A percentile compares a stretch with the other conserved stretches of the same genome.
These are phyloP conservation scores for Trametes cingulata DNA, from an alignment of 768 basidiomycete genomes.

Conservation along the genomic window DNA sequence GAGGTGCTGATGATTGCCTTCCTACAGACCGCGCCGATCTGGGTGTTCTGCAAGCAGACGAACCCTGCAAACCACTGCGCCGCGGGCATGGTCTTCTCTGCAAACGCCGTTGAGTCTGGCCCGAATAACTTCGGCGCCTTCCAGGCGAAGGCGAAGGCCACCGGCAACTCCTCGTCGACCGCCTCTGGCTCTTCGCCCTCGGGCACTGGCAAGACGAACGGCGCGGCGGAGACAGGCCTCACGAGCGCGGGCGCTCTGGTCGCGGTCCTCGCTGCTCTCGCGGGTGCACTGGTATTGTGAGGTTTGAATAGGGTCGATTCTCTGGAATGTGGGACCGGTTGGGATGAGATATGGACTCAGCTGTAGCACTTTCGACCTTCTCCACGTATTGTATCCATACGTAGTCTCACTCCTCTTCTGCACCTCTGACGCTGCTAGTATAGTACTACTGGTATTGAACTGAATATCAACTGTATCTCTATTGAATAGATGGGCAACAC, in stretches of 20 bases:
- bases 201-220: neutral
- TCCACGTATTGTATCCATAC: too few species aligned
- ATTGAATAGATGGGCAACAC: too few species aligned
- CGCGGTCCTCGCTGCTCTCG: constrained; percentile 25
- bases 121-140: constrained; percentile 57
- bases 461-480: too few species aligned
- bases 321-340: neutral
- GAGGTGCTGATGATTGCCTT: neutral
- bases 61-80: constrained; percentile 52
- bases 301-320: neutral
- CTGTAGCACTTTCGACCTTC: too few species aligned
- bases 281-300: constrained; percentile 27
- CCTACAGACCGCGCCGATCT: constrained; percentile 50
- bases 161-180: neutral
- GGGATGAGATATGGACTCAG: neutral
- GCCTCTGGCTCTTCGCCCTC: neutral
- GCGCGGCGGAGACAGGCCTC: neutral
- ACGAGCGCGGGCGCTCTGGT: constrained; percentile 31
- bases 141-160: constrained; percentile 28
- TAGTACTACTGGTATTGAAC: too few species aligned
- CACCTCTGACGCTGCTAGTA: too few species aligned
- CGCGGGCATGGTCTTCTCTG: constrained; percentile 60
- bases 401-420: too few species aligned
- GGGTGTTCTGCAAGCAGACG: constrained; percentile 58
- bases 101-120: constrained; percentile 53